A percentile compares a stretch with the other conserved stretches of the same genome.
Conservation (phyloP, 2,329 filamentous ascomycete species). For the Stylonectria norvegica region DNA sequence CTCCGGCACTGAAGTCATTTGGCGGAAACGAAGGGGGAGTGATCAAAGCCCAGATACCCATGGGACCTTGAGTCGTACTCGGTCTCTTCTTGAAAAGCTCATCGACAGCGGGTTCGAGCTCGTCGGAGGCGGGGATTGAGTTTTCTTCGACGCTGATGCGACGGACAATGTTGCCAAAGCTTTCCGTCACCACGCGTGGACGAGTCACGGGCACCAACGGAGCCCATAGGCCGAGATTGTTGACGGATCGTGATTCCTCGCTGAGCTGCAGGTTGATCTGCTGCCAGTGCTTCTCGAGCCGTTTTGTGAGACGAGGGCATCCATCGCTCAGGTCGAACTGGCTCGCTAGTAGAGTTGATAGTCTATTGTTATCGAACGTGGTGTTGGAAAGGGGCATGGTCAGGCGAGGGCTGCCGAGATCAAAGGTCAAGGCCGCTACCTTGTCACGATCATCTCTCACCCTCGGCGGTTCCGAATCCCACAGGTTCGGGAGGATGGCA, state of each 20-base stretch:
- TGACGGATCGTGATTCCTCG: conserved; percentile 16
- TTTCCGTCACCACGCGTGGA: conserved; percentile 58
- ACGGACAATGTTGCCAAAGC: conserved; percentile 76
- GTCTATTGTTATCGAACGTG: conserved; percentile 66
- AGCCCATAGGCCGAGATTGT: conserved; percentile 31
- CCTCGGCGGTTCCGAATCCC: conserved; percentile 32
- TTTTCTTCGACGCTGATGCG: conserved; percentile 51
- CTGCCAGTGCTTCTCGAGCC: conserved; percentile 39
- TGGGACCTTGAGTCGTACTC: conserved; percentile 39
- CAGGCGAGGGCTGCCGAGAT: conserved; percentile 36
- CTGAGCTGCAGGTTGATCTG: conserved; percentile 27
- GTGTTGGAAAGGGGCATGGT: conserved; percentile 73
- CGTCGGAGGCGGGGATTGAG: conserved; percentile 61
- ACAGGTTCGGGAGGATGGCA: conserved; percentile 45
- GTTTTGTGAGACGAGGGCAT: conserved; percentile 22
- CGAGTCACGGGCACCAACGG: conserved; percentile 62
- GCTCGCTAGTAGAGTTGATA: conserved; percentile 53
- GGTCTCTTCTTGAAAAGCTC: conserved; percentile 47
- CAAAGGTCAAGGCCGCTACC: conserved; percentile 41
- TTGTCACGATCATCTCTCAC: conserved; percentile 31
- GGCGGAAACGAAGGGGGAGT: conserved; percentile 41
- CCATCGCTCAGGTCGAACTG: conserved; percentile 26
- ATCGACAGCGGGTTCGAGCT: conserved; percentile 65
- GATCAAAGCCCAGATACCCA: conserved; percentile 72
- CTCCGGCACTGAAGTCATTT: conserved; percentile 5